Base-by-base conservation (phyloP, 768 basidiomycete species). In the Lentinula detonsa region DNA sequence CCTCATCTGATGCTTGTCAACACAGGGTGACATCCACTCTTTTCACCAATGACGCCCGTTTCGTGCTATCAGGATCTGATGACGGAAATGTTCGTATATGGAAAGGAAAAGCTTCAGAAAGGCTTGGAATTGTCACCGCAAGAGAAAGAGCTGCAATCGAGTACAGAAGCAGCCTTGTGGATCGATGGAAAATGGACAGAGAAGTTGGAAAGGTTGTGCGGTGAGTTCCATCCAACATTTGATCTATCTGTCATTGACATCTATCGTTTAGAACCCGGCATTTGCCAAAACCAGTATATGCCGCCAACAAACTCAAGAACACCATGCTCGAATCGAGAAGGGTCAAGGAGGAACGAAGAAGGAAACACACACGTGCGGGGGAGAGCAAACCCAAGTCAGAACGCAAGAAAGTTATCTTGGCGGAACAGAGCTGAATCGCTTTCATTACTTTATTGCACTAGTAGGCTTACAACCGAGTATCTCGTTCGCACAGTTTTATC, bases 81-180 rank as follows among this genome's bases (percentile, higher is more conserved):
- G 95, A 97, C 68, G 95, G 95, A 10, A 97, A 96, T 68, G 90
- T 97, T 64, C 85, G 94, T 57, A 80, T 98, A 69, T 97, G 95
- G 95, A 98, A 98, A 72, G 87, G 92, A 21, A 90, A 91, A 61
- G 93, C 95, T 1, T 88, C 91, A 0, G 94, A 95, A 66, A 95
- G 92, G 71, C 79, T 99, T 39, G 97, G 96, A 8, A 83, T 97
- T 33, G 76, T 98, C 65, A 94, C 93, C 57, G 88, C 92, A 15
- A 82, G 94, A 59, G 96, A 98, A 71, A 83, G 93, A 49, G 91
- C 94, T 2, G 85, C 90, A 8, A 90, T 95, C 64, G 95, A 98
- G 72, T 98, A 98, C 75, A 81, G 97, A 21, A 87, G 92, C 39
- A 88, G 84, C 63, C 85, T 99, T 61, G 86, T 89, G 70, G 85